Evolutionary conservation across 257 asterid genomes (phyloP).

Genomic region (Fraxinus cuspidata): DNA sequence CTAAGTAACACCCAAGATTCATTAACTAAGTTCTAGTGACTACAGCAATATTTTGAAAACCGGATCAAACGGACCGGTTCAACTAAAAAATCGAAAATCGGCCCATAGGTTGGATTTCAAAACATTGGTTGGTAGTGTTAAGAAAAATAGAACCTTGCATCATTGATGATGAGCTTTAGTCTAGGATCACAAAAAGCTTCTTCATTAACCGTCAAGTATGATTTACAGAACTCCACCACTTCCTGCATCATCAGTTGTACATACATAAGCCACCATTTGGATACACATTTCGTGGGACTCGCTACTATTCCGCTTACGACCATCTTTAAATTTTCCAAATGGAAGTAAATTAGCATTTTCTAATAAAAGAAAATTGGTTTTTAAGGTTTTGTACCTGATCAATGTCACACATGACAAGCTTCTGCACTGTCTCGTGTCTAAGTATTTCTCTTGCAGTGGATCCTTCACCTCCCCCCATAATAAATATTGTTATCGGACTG

Average conservation of each 20-base stretch:
- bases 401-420: slow-evolving; percentile 92
- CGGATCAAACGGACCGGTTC: no score
- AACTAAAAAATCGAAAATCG: background rate
- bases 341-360: background rate
- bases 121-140: background rate
- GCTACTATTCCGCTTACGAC: no score
- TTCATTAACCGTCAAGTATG: slow-evolving; percentile 67
- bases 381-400: slow-evolving; percentile 61
- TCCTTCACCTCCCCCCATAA: slow-evolving; percentile 99
- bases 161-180: slow-evolving; percentile 75
- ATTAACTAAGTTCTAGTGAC: background rate
- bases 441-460: slow-evolving; percentile 90
- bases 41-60: background rate
- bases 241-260: slow-evolving; percentile 51
- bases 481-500: slow-evolving; percentile 81
- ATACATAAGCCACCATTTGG: background rate
- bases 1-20: slow-evolving; percentile 29
- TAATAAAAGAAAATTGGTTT: background rate
- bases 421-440: slow-evolving; percentile 69
- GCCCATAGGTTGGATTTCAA: background rate
- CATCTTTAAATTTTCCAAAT: no score
- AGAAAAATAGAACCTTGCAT: slow-evolving; percentile 65
- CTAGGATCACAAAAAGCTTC: slow-evolving; percentile 81
- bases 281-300: no score
- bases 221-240: slow-evolving; percentile 87